Evolutionary conservation across 345 rosid genomes (phyloP), one percentile per base, ranked within the genome.

Genomic region (Noccaea bulbosa): DNA sequence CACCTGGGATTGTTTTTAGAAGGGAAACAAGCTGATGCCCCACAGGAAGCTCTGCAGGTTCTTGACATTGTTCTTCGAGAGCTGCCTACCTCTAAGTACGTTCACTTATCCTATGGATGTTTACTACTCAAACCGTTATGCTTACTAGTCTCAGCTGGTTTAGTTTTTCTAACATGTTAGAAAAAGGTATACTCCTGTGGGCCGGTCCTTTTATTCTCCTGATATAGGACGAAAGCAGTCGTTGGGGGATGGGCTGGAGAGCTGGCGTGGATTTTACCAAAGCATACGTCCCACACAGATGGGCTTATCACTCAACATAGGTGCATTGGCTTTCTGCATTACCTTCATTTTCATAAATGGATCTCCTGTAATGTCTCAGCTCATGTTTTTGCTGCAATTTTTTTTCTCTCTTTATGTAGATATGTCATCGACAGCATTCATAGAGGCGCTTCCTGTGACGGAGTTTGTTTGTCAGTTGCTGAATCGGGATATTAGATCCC

Each of bases 191-290:
- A 82, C 77, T 70, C 97, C 98, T 4, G 96, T 93, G 56, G 96
- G 88, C 47, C 93, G 98, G 61, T 93, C 98, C 12, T 93, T 93
- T 77, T 93, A 88, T 72, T 86, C 93, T 30, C 97, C 98, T 77
- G 58, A 83, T 55, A 81, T 93, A 11, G 98, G 98, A 69, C 85
- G 85, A 74, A 88, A 87, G 76, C 91, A 87, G 34, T 62, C 91
- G 16, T 73, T 93, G 74, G 98, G 98, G 6, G 97, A 93, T 74
- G 98, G 98, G 54, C 70, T 93, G 78, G 98, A 93, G 80, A 88
- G 97, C 71, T 93, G 98, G 98, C 91, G 97, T 69, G 98, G 98
- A 61, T 93, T 93, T 68, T 93, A 93, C 71, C 98, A 93, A 65
- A 93, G 98, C 71, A 90, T 93, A 70, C 97, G 98, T 43, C 97